phyloP scores from a whole-genome alignment of 2,329 filamentous ascomycete species.

The Ceratocystis ficicola region DNA sequence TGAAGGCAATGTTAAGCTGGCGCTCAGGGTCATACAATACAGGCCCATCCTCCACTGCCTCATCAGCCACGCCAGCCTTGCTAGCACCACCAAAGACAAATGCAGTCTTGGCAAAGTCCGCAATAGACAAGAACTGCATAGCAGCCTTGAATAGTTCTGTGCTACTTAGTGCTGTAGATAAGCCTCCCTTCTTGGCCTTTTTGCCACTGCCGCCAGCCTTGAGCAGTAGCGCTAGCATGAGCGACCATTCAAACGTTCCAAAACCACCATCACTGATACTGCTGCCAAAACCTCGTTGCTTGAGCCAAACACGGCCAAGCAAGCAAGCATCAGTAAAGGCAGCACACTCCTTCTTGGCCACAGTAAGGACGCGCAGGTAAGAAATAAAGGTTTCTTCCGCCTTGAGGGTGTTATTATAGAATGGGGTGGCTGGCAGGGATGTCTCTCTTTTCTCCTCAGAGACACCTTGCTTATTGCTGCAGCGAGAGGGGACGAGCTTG shows the following conservation, averaged over 20 bases:
- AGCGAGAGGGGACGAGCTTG: slow-evolving; percentile 54
- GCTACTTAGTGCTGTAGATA: slow-evolving; percentile 72
- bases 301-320: slow-evolving; percentile 77
- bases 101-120: slow-evolving; percentile 58
- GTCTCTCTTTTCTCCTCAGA: slow-evolving; percentile 34
- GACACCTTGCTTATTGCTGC: slow-evolving; percentile 50
- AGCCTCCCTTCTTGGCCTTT: slow-evolving; percentile 42
- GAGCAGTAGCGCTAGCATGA: slow-evolving; percentile 67
- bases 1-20: slow-evolving; percentile 73
- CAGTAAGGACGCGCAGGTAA: slow-evolving; percentile 65
- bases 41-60: slow-evolving; percentile 41
- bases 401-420: slow-evolving; percentile 79
- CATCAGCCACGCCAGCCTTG: slow-evolving; percentile 28
- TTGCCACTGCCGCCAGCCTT: slow-evolving; percentile 49
- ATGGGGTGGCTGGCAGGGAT: slow-evolving; percentile 48
- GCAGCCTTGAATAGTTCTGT: slow-evolving; percentile 92
- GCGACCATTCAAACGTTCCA: slow-evolving; percentile 82
- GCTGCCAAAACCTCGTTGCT: slow-evolving; percentile 69
- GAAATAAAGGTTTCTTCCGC: slow-evolving; percentile 61
- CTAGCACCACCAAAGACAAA: slow-evolving; percentile 37
- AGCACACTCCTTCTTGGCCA: slow-evolving; percentile 54
- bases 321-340: slow-evolving; percentile 74
- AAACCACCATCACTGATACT: slow-evolving; percentile 68
- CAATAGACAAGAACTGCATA: slow-evolving; percentile 71
- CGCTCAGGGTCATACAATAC: slow-evolving; percentile 66